A percentile compares a stretch with the other conserved stretches of the same genome.
Evolutionary conservation across 257 asterid genomes (phyloP).

Genomic region (Ilex aquifolium): DNA sequence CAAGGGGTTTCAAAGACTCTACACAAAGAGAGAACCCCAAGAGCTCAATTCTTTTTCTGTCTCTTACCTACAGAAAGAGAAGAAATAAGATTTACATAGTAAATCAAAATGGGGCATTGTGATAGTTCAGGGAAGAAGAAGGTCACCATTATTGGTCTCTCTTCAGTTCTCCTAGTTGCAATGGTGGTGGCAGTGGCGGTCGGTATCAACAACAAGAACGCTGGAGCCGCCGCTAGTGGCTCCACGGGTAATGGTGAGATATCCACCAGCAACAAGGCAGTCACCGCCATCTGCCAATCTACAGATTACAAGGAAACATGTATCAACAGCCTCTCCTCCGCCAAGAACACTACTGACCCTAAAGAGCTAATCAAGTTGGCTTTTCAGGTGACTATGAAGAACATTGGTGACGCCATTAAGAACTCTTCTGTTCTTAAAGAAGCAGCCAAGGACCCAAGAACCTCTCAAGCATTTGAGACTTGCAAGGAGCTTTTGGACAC

Average conservation of each 20-base stretch:
- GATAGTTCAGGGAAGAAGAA: slow-evolving; percentile 17
- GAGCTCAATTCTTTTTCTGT: slow-evolving; percentile 13
- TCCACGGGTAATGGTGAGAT: neutral
- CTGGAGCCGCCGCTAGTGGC: neutral
- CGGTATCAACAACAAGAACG: slow-evolving; percentile 1
- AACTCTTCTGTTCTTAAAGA: slow-evolving; percentile 32
- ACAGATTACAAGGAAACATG: slow-evolving; percentile 60
- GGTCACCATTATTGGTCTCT: slow-evolving; percentile 25
- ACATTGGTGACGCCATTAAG: slow-evolving; percentile 28
- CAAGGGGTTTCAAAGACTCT: slow-evolving; percentile 5
- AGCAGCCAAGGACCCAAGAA: slow-evolving; percentile 42
- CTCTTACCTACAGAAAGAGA: neutral
- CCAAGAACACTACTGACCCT: slow-evolving; percentile 48
- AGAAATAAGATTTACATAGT: neutral
- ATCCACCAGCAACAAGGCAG: slow-evolving; percentile 24
- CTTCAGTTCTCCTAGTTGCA: slow-evolving; percentile 51
- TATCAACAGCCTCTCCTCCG: slow-evolving; percentile 32
- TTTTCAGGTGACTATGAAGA: slow-evolving; percentile 24
- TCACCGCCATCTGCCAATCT: slow-evolving; percentile 39
- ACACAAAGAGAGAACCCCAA: neutral
- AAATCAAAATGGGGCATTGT: slow-evolving; percentile 18
- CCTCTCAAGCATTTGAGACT: slow-evolving; percentile 35
- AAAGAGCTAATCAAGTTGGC: slow-evolving; percentile 47
- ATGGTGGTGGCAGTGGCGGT: slow-evolving; percentile 37
- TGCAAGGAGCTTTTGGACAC: slow-evolving; percentile 42